Percentiles rank a stretch among this genome's conserved stretches.
Evolutionary conservation across 495 filamentous ascomycete species (phyloP).

Genomic region (Aspergillus indologenus): DNA sequence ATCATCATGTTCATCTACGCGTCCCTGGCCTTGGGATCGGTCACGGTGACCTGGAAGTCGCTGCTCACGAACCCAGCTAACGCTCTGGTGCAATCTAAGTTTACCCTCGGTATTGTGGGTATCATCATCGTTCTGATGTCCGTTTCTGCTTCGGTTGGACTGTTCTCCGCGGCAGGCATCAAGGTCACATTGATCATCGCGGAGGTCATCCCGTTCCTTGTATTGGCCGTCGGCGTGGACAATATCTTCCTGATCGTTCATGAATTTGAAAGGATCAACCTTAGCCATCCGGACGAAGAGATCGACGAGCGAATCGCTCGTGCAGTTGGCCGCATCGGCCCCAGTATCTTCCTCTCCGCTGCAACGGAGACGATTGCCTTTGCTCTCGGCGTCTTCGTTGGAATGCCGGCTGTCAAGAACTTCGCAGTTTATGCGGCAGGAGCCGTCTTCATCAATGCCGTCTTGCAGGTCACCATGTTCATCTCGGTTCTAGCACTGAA

Average conservation of each 20-base stretch:
- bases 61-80: constrained; percentile 76
- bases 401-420: constrained; percentile 96
- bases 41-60: constrained; percentile 69
- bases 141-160: constrained; percentile 86
- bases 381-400: constrained; percentile 84
- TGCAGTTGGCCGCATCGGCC: constrained; percentile 89
- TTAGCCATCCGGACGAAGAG: constrained; percentile 79
- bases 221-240: constrained; percentile 93
- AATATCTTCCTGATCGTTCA: constrained; percentile 99
- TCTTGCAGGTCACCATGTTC: constrained; percentile 95
- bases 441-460: constrained; percentile 92
- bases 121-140: constrained; percentile 97
- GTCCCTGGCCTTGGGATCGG: constrained; percentile 85
- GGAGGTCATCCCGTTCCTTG: constrained; percentile 96
- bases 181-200: constrained; percentile 97
- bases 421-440: constrained; percentile 96
- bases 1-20: constrained; percentile 98
- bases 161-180: constrained; percentile 85
- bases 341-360: constrained; percentile 93
- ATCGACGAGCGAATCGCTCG: constrained; percentile 82
- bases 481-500: constrained; percentile 87
- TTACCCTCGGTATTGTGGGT: constrained; percentile 85
- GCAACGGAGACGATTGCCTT: constrained; percentile 92
- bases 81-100: constrained; percentile 89
- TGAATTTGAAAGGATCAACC: constrained; percentile 92